These are phyloP conservation scores for Primulina huaijiensis DNA, from an alignment of 257 asterid species.

Conservation along the genomic window DNA sequence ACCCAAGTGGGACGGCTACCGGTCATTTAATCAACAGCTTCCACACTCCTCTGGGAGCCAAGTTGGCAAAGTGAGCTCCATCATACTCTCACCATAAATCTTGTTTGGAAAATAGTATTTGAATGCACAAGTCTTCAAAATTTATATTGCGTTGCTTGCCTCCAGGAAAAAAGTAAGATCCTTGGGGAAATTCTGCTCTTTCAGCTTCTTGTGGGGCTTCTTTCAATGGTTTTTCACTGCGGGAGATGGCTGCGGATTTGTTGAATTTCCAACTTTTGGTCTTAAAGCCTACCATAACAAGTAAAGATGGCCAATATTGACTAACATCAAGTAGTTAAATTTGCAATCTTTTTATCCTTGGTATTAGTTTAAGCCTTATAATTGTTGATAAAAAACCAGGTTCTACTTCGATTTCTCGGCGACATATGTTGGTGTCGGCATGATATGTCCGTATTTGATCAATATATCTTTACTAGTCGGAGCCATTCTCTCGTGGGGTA, in stretches of 20 bases:
- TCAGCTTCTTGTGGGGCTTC: conserved; percentile 96
- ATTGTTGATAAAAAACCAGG: conserved; percentile 36
- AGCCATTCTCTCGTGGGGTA: conserved; percentile 89
- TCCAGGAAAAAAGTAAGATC: conserved; percentile 83
- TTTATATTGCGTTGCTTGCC: conserved; percentile 1
- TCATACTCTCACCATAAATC: background rate
- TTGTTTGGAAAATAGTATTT: background rate
- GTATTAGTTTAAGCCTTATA: background rate
- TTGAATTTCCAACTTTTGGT: conserved; percentile 78
- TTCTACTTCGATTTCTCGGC: conserved; percentile 93
- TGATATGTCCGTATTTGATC: conserved; percentile 89
- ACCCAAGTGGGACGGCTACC: conserved; percentile 99
- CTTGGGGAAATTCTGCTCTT: conserved; percentile 81
- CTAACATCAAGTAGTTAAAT: background rate
- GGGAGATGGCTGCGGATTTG: conserved; percentile 82
- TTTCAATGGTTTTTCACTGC: conserved; percentile 96
- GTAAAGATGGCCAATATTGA: conserved; percentile 29
- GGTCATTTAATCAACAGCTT: conserved; percentile 94
- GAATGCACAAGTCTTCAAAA: background rate
- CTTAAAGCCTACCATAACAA: conserved; percentile 73
- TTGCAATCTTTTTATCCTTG: conserved; percentile 1
- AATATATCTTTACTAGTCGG: conserved; percentile 85
- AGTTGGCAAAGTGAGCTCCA: conserved; percentile 76
- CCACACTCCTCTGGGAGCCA: conserved; percentile 93
- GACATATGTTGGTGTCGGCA: conserved; percentile 94